Conservation (phyloP, 225 moss, liverwort and hornwort species). For the Marchantia polymorpha region DNA sequence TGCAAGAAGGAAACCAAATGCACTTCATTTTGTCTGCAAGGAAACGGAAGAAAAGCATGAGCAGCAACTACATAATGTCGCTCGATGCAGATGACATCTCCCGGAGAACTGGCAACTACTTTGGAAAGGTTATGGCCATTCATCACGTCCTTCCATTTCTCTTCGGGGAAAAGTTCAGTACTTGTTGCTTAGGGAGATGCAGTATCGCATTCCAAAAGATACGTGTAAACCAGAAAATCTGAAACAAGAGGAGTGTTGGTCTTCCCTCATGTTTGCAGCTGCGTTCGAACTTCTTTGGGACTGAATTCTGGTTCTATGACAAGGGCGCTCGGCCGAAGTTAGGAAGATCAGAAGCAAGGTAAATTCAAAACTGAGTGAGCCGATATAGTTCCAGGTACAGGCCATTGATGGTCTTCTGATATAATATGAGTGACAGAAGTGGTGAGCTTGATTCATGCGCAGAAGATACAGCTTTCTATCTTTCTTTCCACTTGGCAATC, state of each 20-base stretch:
- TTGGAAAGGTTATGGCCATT: slow-evolving; percentile 61
- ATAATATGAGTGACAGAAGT: not conserved
- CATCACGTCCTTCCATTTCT: not conserved
- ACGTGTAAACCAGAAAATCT: too few relatives aligned
- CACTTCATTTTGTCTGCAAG: slow-evolving; percentile 66
- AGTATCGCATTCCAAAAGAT: too few relatives aligned
- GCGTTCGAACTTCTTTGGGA: slow-evolving; percentile 79
- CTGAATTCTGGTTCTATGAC: slow-evolving; percentile 91
- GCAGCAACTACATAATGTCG: slow-evolving; percentile 66
- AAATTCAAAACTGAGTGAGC: not conserved
- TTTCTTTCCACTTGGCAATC: not conserved
- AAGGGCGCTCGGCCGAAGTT: slow-evolving; percentile 52
- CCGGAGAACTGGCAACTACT: slow-evolving; percentile 72
- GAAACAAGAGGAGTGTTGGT: too few relatives aligned
- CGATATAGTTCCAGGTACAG: not conserved
- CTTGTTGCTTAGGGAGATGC: too few relatives aligned
- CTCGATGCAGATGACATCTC: slow-evolving; percentile 78
- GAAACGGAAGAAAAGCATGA: slow-evolving; percentile 63
- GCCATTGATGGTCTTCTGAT: not conserved
- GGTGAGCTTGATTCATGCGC: not conserved
- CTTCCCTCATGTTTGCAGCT: slow-evolving; percentile 41
- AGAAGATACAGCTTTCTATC: not conserved
- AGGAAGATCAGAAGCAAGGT: slow-evolving; percentile 12
- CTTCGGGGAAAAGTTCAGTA: too few relatives aligned
- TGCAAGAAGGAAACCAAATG: slow-evolving; percentile 52